Evolutionary conservation across 306 rosid genomes (phyloP).

Genomic region (Vicia faba): DNA sequence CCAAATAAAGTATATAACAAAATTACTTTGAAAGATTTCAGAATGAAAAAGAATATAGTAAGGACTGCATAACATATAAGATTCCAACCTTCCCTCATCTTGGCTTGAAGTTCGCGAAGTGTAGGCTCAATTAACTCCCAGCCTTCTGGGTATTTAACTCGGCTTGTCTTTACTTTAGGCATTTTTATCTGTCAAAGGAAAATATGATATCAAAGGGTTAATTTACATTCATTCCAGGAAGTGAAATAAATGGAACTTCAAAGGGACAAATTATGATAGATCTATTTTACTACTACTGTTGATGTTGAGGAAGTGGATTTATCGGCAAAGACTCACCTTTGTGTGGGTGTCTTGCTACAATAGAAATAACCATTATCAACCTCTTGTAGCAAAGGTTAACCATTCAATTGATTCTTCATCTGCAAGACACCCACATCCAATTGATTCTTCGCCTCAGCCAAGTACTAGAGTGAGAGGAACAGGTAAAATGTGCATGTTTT

Average conservation of each 20-base stretch:
- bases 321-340: too few relatives aligned
- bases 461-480: too few relatives aligned
- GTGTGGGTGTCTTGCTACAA: too few relatives aligned
- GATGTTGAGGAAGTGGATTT: too few relatives aligned
- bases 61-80: neutral
- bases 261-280: conserved; percentile 7
- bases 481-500: neutral
- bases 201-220: conserved; percentile 24
- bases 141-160: conserved; percentile 89
- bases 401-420: too few relatives aligned
- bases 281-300: too few relatives aligned
- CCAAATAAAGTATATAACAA: conserved; percentile 33
- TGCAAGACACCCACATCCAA: too few relatives aligned
- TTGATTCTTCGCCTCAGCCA: too few relatives aligned
- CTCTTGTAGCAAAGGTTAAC: too few relatives aligned
- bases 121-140: conserved; percentile 97
- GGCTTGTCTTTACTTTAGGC: conserved; percentile 94
- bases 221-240: conserved; percentile 7
- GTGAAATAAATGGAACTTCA: neutral
- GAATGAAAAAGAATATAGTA: conserved; percentile 13
- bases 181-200: conserved; percentile 47
- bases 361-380: too few relatives aligned
- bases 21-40: conserved; percentile 17
- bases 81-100: conserved; percentile 89
- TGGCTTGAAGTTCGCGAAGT: conserved; percentile 85